Evolutionary conservation across 108 stramenopile genomes (phyloP).

Genomic region (Thalassiosira profunda): DNA sequence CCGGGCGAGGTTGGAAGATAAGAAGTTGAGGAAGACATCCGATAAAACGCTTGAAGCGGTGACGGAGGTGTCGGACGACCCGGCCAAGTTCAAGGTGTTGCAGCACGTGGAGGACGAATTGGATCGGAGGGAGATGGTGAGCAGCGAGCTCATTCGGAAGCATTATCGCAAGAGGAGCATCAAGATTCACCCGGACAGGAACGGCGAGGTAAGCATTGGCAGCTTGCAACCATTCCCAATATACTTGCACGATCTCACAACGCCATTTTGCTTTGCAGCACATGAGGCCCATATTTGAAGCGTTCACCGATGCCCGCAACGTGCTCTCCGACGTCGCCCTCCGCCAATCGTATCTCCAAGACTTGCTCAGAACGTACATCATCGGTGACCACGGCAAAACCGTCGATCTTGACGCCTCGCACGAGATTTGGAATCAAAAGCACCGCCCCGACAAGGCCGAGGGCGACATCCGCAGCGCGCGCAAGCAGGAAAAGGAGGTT

Average conservation of each 20-base stretch:
- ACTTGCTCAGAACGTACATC: constrained; percentile 26
- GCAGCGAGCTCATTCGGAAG: constrained; percentile 17
- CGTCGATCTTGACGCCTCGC: not conserved
- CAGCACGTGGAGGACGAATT: constrained; percentile 13
- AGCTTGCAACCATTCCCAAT: too few relatives aligned
- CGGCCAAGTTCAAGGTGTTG: constrained; percentile 5
- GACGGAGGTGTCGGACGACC: not conserved
- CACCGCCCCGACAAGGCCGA: constrained; percentile 25
- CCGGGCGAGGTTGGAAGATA: constrained; percentile 4
- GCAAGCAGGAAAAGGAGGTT: not conserved
- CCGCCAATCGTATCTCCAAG: constrained; percentile 16
- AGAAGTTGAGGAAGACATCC: too few relatives aligned
- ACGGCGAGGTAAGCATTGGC: constrained; percentile 40
- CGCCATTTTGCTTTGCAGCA: too few relatives aligned
- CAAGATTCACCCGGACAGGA: constrained; percentile 46
- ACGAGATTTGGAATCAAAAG: constrained; percentile 24
- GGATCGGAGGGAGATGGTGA: not conserved
- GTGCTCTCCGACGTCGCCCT: constrained; percentile 12
- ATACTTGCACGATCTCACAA: too few relatives aligned
- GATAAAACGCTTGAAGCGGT: too few relatives aligned
- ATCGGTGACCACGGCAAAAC: not conserved
- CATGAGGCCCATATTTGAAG: constrained; percentile 28
- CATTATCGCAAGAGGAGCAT: constrained; percentile 35
- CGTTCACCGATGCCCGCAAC: constrained; percentile 38
- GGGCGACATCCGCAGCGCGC: not conserved